phyloP scores from a whole-genome alignment of 805 yeast genomes.

The Sporopachydermia quercuum region DNA sequence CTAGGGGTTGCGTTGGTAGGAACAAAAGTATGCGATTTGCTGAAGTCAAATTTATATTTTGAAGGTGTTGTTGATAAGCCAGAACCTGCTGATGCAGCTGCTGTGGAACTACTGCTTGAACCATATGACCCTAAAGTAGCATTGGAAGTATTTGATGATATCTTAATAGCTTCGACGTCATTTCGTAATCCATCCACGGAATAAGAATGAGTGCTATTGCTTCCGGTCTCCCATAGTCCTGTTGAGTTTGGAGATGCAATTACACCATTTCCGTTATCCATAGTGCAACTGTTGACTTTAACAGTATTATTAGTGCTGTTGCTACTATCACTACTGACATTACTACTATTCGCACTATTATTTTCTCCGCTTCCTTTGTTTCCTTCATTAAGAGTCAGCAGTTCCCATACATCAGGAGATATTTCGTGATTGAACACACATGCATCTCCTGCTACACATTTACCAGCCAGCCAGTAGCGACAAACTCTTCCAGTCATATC shows the following conservation, averaged over 20 bases:
- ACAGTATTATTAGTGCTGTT: constrained; percentile 1
- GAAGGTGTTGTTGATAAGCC: background rate
- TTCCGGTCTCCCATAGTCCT: too few species aligned
- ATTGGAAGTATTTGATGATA: constrained; percentile 3
- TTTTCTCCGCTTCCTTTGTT: background rate
- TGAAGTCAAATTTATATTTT: background rate
- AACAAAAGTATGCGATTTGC: background rate
- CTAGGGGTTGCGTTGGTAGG: background rate
- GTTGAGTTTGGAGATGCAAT: background rate
- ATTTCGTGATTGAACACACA: constrained; percentile 27
- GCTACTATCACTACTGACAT: constrained; percentile 8
- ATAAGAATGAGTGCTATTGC: too few species aligned
- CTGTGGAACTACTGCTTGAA: too few species aligned
- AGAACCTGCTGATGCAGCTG: background rate
- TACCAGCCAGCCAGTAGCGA: constrained; percentile 31
- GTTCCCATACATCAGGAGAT: constrained; percentile 14
- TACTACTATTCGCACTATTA: constrained; percentile 3
- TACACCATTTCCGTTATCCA: background rate
- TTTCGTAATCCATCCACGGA: too few species aligned
- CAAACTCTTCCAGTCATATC: constrained; percentile 28
- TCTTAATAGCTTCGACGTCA: too few species aligned
- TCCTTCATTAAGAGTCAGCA: background rate
- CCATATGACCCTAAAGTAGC: background rate
- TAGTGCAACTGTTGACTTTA: background rate
- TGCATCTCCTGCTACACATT: constrained; percentile 26